These are phyloP conservation scores for Xylariomycetidae sp. DNA, from an alignment of 2,329 filamentous ascomycete genomes.

Conservation along the genomic window DNA sequence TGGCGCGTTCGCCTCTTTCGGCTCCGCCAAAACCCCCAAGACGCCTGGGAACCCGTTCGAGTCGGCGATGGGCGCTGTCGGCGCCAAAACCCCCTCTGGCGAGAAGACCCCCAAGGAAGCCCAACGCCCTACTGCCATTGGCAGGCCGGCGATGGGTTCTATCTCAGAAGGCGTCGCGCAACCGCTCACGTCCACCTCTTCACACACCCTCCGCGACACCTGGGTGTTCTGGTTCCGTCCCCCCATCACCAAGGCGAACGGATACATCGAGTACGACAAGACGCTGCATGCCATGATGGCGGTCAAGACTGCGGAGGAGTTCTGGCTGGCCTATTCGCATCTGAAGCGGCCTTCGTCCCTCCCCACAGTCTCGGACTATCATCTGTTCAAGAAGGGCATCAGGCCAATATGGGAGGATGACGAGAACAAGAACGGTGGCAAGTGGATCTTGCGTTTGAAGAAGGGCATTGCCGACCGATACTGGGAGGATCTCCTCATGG, in stretches of 20 bases:
- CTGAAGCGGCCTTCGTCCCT: conserved; percentile 83
- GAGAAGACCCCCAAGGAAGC: conserved; percentile 58
- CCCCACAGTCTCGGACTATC: conserved; percentile 92
- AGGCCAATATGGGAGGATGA: conserved; percentile 98
- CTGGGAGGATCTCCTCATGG: conserved; percentile 90
- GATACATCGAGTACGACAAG: conserved; percentile 87
- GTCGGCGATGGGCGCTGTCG: conserved; percentile 51
- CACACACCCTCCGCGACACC: conserved; percentile 68
- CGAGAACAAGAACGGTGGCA: conserved; percentile 90
- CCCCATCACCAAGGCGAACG: conserved; percentile 90
- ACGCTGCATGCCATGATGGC: conserved; percentile 82
- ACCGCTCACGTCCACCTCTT: conserved; percentile 34
- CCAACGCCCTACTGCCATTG: conserved; percentile 18
- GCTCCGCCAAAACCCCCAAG: conserved; percentile 82
- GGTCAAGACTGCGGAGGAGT: conserved; percentile 79
- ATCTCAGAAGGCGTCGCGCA: conserved; percentile 38
- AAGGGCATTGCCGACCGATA: conserved; percentile 95
- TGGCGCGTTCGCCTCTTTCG: conserved; percentile 95
- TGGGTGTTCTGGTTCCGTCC: conserved; percentile 99
- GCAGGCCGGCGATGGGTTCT: conserved; percentile 38
- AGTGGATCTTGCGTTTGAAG: conserved; percentile 95
- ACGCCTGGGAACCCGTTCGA: conserved; percentile 77
- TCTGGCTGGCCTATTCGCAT: conserved; percentile 84
- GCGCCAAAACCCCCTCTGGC: conserved; percentile 46
- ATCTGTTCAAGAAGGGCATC: conserved; percentile 95